Conservation (phyloP, 192 early-diverging fungal genomes). For the Anaeromyces robustus region DNA sequence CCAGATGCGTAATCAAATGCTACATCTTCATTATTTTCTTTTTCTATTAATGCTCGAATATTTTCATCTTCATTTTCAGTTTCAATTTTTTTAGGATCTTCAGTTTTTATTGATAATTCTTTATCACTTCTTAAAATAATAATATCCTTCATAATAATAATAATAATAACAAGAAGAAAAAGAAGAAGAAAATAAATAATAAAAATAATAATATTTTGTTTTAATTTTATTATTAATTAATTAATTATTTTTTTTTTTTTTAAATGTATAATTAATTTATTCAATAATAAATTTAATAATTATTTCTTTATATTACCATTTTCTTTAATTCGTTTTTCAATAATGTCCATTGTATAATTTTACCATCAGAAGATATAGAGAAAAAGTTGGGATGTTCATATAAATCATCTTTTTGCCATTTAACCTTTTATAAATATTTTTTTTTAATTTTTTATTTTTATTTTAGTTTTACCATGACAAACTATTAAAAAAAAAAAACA, state of each 20-base stretch:
- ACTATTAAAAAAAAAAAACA: too few species aligned
- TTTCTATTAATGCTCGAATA: neutral
- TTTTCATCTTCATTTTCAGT: neutral
- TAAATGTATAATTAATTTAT: too few species aligned
- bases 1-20: conserved; percentile 30
- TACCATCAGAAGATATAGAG: conserved; percentile 38
- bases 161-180: conserved; percentile 6
- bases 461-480: too few species aligned
- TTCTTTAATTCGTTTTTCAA: conserved; percentile 38
- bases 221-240: too few species aligned
- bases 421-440: conserved; percentile 17
- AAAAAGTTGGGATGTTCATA: conserved; percentile 47
- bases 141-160: conserved; percentile 11
- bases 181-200: neutral
- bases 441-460: neutral
- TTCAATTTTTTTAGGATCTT: neutral
- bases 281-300: too few species aligned
- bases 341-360: conserved; percentile 41
- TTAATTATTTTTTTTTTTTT: too few species aligned
- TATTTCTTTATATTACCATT: too few species aligned
- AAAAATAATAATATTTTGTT: neutral
- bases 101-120: neutral
- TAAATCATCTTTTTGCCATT: conserved; percentile 50
- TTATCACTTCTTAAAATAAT: conserved; percentile 6
- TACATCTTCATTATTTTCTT: conserved; percentile 13